These are phyloP conservation scores for Penicillium crustosum DNA, from an alignment of 2,329 filamentous ascomycete genomes.

Conservation along the genomic window DNA sequence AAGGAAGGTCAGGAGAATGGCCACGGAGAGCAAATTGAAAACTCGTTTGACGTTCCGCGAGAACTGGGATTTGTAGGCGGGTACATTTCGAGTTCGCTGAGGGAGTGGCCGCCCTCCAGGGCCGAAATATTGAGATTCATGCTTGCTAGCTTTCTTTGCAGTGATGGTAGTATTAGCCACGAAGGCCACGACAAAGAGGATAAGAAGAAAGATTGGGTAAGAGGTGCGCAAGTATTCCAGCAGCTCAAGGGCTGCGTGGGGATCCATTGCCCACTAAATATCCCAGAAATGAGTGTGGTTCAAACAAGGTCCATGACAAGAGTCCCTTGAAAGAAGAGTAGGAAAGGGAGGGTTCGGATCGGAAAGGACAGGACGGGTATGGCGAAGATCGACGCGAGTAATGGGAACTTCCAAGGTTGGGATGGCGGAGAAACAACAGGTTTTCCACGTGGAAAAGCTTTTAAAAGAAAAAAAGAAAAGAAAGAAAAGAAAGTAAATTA, in stretches of 20 bases:
- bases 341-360: slow-evolving; percentile 18
- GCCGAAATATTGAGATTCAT: slow-evolving; percentile 60
- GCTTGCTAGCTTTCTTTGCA: slow-evolving; percentile 49
- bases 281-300: slow-evolving; percentile 7
- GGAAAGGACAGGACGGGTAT: slow-evolving; percentile 24
- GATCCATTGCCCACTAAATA: slow-evolving; percentile 30
- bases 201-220: slow-evolving; percentile 63
- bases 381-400: slow-evolving; percentile 21
- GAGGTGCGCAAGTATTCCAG: slow-evolving; percentile 55
- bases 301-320: slow-evolving; percentile 38
- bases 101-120: slow-evolving; percentile 87
- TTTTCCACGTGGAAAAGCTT: slow-evolving; percentile 7
- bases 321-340: slow-evolving; percentile 13
- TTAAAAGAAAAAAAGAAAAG: background rate
- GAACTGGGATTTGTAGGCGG: slow-evolving; percentile 55
- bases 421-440: background rate
- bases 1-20: slow-evolving; percentile 72
- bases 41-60: slow-evolving; percentile 66
- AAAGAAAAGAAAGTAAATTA: background rate
- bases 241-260: slow-evolving; percentile 44
- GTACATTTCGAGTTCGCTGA: slow-evolving; percentile 56
- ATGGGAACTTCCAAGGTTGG: background rate
- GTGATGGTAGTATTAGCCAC: slow-evolving; percentile 60
- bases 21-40: slow-evolving; percentile 72
- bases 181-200: slow-evolving; percentile 65